Conservation (phyloP, 371 early-diverging fungal genomes). For the Mortierella sp. region DNA sequence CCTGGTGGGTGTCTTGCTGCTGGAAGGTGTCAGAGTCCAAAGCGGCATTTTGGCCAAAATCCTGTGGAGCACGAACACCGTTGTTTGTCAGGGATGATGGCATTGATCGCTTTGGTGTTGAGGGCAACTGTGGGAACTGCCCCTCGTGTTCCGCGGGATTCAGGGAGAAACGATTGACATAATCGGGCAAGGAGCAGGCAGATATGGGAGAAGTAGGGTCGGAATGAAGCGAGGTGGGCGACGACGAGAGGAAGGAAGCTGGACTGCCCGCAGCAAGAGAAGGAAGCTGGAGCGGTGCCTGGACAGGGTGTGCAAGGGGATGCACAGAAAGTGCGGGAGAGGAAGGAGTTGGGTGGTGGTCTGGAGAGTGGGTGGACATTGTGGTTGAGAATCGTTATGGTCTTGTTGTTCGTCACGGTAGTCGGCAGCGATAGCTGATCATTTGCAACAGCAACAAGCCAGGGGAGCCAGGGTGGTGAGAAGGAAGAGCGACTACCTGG, state of each 20-base stretch:
- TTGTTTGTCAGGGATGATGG: constrained; percentile 9
- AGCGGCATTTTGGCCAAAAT: constrained; percentile 9
- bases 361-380: constrained; percentile 14
- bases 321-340: constrained; percentile 10
- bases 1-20: neutral
- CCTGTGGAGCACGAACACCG: constrained; percentile 1
- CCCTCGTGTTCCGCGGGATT: neutral
- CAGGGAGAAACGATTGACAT: neutral
- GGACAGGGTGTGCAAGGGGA: constrained; percentile 13
- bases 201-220: constrained; percentile 9
- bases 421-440: constrained; percentile 18
- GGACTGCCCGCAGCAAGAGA: constrained; percentile 17
- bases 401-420: constrained; percentile 13
- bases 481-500: too few species aligned
- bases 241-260: constrained; percentile 23
- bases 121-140: neutral
- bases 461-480: neutral
- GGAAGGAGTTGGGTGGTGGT: constrained; percentile 5
- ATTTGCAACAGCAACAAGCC: constrained; percentile 21
- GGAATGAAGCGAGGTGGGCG: constrained; percentile 16
- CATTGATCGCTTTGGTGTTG: constrained; percentile 10
- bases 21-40: constrained; percentile 8
- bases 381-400: neutral
- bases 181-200: constrained; percentile 9
- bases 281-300: constrained; percentile 11